Evolutionary conservation across 139 green algal genomes (phyloP), one percentile per base, ranked within the genome.

Genomic region (Closterium sp.): DNA sequence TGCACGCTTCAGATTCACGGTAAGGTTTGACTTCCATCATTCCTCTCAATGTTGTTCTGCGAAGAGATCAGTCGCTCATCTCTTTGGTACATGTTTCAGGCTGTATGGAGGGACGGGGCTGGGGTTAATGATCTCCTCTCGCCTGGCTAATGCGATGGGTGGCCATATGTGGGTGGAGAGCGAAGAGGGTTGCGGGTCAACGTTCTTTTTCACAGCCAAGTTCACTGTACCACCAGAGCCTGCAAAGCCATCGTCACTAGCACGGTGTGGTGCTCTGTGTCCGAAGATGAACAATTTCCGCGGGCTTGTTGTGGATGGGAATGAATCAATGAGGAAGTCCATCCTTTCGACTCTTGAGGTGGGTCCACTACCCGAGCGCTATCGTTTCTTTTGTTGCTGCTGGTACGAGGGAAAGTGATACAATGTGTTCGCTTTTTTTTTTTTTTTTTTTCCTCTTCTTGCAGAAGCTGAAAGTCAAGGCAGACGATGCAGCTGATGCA

Each of bases 1-100:
- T 94, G 21, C 89, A 94, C 27, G 6, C 32, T 9, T 94, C 91
- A 21, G 93, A 90, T 10, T 90, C 91, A 19, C 32, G 91, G 91
- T 92, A 73, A 42, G 73, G 13, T 29, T 29, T 27, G 1, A 79
- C 17, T 27, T 27, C 62, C 19, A 28, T 31, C 4, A 88, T 21
- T 34, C 11, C 85, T 88, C 1, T n/a, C 11, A 70, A 19, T 70
- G 3, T 70, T 19, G 6, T 70, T 38, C 32, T 7, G 32, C 3
- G 3, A 38, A 38, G 32, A 38, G 32, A 38, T 38, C 32, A 38
- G 32, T 38, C 32, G 32, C 3, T 38, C 2, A 38, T 38, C 2
- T 38, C 3, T 3, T 2, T 3, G 32, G 32, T 70, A 4, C 45
- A 13, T 70, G 11, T 79, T 79, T 79, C 87, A 90, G 87, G 87